Evolutionary conservation across 331 rosid genomes (phyloP).

Genomic region (Pyracantha coccinea): DNA sequence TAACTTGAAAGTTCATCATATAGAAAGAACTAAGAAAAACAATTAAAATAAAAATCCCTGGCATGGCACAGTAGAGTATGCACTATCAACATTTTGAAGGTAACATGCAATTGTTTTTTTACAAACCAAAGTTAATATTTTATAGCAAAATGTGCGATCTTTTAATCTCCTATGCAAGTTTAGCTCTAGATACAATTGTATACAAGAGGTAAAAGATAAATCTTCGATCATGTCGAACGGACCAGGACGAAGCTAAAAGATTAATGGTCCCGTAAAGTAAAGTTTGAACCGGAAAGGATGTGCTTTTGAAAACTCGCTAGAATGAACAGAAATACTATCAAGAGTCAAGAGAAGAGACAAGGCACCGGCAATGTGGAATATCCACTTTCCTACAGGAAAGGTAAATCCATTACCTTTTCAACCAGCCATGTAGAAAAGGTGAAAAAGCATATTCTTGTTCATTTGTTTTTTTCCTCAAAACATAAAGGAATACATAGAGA

Average conservation of each 20-base stretch:
- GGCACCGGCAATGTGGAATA: conserved; percentile 21
- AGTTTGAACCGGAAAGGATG: conserved; percentile 13
- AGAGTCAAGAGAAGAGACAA: conserved; percentile 23
- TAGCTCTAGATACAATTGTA: neutral
- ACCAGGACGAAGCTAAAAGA: neutral
- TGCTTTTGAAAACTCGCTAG: conserved; percentile 5
- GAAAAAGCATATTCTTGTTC: neutral
- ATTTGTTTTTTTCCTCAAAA: neutral
- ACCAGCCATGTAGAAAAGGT: conserved; percentile 19
- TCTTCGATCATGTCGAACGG: neutral
- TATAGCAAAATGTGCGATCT: neutral
- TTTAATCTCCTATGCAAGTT: neutral
- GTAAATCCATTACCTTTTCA: conserved; percentile 21
- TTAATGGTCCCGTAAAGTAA: neutral
- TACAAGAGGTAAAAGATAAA: neutral
- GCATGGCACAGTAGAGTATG: neutral
- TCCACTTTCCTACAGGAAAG: conserved; percentile 27
- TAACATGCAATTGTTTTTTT: neutral
- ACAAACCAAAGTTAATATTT: neutral
- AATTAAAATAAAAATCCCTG: neutral
- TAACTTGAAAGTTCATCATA: neutral
- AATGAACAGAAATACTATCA: neutral
- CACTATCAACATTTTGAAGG: neutral
- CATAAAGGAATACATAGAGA: neutral
- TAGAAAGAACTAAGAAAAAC: neutral